phyloP scores from a whole-genome alignment of 192 early-diverging fungal species.

The Mortierella alpina region DNA sequence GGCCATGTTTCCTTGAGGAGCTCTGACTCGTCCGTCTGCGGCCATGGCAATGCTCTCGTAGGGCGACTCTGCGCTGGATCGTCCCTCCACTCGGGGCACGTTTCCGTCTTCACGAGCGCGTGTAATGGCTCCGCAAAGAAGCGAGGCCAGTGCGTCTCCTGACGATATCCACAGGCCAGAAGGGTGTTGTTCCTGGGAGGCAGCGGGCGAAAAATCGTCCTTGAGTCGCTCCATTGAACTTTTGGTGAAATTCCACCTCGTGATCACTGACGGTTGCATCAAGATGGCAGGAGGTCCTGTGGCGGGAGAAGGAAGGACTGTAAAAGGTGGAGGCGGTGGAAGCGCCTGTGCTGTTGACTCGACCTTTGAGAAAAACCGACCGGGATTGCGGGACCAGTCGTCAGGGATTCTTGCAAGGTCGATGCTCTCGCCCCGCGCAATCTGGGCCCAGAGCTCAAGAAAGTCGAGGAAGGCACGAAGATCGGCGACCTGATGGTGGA shows the following conservation, averaged over 20 bases:
- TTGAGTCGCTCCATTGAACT: slow-evolving; percentile 39
- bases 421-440: slow-evolving; percentile 41
- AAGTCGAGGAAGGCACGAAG: slow-evolving; percentile 50
- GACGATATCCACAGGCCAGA: slow-evolving; percentile 53
- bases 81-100: slow-evolving; percentile 37
- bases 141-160: slow-evolving; percentile 46
- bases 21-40: slow-evolving; percentile 46
- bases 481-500: slow-evolving; percentile 48
- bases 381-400: slow-evolving; percentile 51
- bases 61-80: slow-evolving; percentile 32
- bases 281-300: slow-evolving; percentile 18
- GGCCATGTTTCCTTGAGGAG: slow-evolving; percentile 40
- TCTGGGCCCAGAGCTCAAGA: slow-evolving; percentile 49
- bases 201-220: slow-evolving; percentile 35
- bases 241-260: slow-evolving; percentile 43
- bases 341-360: slow-evolving; percentile 11
- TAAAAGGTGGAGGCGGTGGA: slow-evolving; percentile 28
- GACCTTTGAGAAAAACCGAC: slow-evolving; percentile 34
- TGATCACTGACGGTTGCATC: slow-evolving; percentile 26
- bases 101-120: slow-evolving; percentile 36
- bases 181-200: slow-evolving; percentile 5
- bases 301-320: slow-evolving; percentile 13
- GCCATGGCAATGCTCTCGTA: slow-evolving; percentile 44
- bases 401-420: slow-evolving; percentile 49
- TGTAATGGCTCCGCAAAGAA: slow-evolving; percentile 51